These are phyloP conservation scores for Fusarium incarnatum DNA, from an alignment of 2,329 filamentous ascomycete species.

Conservation along the genomic window DNA sequence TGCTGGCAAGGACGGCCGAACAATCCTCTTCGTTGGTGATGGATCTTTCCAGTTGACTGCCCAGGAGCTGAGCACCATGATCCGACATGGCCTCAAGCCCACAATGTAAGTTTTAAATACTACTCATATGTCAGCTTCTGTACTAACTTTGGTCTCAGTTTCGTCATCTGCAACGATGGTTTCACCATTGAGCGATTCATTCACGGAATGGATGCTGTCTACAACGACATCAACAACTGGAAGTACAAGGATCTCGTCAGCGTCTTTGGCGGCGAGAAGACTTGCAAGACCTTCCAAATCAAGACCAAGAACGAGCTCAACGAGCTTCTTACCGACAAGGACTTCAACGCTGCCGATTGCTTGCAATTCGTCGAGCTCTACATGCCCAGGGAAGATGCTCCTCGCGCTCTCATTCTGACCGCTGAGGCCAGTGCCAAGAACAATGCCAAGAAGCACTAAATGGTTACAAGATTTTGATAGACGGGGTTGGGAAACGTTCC, in stretches of 20 bases:
- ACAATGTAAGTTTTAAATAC: constrained; percentile 73
- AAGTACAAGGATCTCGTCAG: constrained; percentile 75
- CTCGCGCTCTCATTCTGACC: constrained; percentile 74
- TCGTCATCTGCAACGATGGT: constrained; percentile 88
- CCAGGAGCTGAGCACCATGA: constrained; percentile 87
- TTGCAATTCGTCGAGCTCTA: constrained; percentile 83
- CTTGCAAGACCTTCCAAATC: constrained; percentile 72
- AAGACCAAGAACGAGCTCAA: constrained; percentile 77
- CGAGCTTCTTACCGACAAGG: constrained; percentile 70
- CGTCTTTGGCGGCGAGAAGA: constrained; percentile 73
- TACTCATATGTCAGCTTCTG: not conserved
- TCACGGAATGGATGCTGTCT: constrained; percentile 81
- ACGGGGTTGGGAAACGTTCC: constrained; percentile 22
- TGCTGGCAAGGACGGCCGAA: constrained; percentile 67
- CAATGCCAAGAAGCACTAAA: constrained; percentile 64
- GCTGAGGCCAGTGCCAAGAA: constrained; percentile 76
- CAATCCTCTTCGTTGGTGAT: constrained; percentile 89
- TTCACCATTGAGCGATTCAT: constrained; percentile 92
- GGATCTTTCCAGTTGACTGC: constrained; percentile 87
- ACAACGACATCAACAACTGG: constrained; percentile 87
- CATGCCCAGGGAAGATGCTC: constrained; percentile 84
- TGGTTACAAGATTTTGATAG: constrained; percentile 8
- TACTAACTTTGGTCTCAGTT: constrained; percentile 58
- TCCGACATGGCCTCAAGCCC: constrained; percentile 77
- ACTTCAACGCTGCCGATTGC: constrained; percentile 68